Base-by-base conservation (phyloP, 2,329 filamentous ascomycete species). In the Nothophaeocryptopus gaeumannii region DNA sequence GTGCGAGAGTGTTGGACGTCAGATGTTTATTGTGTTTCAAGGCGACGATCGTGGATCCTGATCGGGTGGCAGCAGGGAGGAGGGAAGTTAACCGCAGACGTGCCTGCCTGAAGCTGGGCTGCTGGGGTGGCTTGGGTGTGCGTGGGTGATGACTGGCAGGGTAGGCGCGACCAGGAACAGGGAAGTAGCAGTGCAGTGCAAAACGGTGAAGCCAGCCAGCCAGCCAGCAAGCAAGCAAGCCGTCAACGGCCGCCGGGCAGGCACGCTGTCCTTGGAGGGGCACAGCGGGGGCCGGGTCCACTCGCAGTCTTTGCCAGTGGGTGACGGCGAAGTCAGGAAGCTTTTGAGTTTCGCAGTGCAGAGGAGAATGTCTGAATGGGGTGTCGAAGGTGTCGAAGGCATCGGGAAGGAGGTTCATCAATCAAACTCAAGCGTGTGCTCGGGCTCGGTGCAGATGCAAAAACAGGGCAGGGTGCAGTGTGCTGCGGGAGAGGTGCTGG, bases 311-410 rank as follows among this genome's bases (percentile, higher is more conserved):
- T 26, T 26, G 20, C 20, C 20, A 26, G 20, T 26, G 20, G 20
- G 20, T 26, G 3, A 4, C 4, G 20, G 20, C 20, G 20, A 26
- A 26, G 20, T 26, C 20, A 33, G 35, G 35, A 16, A 32, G 26
- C 43, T 39, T 47, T 56, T 55, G 54, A 58, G 48, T 58, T 58
- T 53, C 39, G 50, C 36, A 41, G 46, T 56, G 56, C 56, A 55
- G 55, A 32, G 47, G 39, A 35, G 41, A 42, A 39, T 32, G 43
- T 33, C 26, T 26, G 16, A 33, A 30, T 14, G 13, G 7, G 20
- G 20, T 26, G 20, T 26, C 7, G 20, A 14, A 36, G 39, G 50
- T 54, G 49, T 55, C 49, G 47, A n/a, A n/a, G n/a, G n/a, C n/a
- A n/a, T n/a, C n/a, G n/a, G n/a, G 29, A 40, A 35, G 16, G 46